Percentiles rank a stretch among this genome's conserved stretches.
Evolutionary conservation across 768 basidiomycete species (phyloP).

Genomic region (Tricholomella constricta): DNA sequence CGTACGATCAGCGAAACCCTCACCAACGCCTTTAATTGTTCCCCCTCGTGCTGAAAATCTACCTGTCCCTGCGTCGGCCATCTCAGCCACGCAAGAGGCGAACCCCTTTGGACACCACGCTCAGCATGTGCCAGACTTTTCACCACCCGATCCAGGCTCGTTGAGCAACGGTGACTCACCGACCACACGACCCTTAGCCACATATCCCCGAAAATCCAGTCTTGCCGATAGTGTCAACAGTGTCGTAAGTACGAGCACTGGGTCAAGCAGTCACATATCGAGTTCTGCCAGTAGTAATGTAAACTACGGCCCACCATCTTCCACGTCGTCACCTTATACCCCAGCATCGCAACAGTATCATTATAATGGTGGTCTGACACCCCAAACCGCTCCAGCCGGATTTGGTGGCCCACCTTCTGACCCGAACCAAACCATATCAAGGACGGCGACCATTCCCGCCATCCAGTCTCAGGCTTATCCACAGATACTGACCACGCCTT

Average conservation of each 20-base stretch:
- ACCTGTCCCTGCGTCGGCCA: slow-evolving; percentile 31
- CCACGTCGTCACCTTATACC: slow-evolving; percentile 6
- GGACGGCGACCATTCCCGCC: slow-evolving; percentile 6
- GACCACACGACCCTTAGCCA: slow-evolving; percentile 11
- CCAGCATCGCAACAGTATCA: slow-evolving; percentile 11
- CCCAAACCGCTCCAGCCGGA: slow-evolving; percentile 22
- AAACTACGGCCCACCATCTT: neutral
- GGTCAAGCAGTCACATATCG: slow-evolving; percentile 20
- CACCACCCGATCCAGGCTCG: slow-evolving; percentile 5
- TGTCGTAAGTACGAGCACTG: slow-evolving; percentile 24
- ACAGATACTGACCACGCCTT: slow-evolving; percentile 20
- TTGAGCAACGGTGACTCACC: slow-evolving; percentile 8
- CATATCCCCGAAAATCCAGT: slow-evolving; percentile 38
- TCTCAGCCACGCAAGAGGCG: slow-evolving; percentile 33
- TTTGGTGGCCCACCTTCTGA: slow-evolving; percentile 17
- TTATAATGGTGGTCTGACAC: slow-evolving; percentile 12
- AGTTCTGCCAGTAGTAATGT: slow-evolving; percentile 7
- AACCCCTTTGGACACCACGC: slow-evolving; percentile 23
- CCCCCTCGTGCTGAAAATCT: slow-evolving; percentile 39
- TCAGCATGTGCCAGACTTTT: slow-evolving; percentile 8
- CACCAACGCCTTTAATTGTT: slow-evolving; percentile 41
- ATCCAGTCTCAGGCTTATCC: slow-evolving; percentile 12
- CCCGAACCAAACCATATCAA: slow-evolving; percentile 9
- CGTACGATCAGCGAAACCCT: slow-evolving; percentile 31
- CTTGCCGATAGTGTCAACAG: slow-evolving; percentile 38